Conservation (phyloP, 306 rosid species). For the Boehmeria nivea region DNA sequence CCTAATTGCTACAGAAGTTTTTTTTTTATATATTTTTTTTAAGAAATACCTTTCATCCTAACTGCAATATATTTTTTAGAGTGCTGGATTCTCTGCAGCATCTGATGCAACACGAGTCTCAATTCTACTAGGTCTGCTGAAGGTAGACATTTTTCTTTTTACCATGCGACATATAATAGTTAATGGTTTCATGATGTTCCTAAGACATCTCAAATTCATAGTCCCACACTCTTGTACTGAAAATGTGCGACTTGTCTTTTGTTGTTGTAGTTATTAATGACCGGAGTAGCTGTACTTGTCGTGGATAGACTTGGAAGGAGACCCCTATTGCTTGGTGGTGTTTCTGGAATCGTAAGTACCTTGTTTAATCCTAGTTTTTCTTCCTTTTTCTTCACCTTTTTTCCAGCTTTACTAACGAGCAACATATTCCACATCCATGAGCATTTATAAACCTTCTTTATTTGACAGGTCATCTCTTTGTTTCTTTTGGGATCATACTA, state of each 20-base stretch:
- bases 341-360: conserved; percentile 75
- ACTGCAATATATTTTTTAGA: conserved; percentile 37
- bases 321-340: conserved; percentile 89
- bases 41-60: conserved; percentile 22
- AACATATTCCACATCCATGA: too few species aligned
- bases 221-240: background rate
- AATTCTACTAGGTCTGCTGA: conserved; percentile 73
- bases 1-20: too few species aligned
- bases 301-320: conserved; percentile 94
- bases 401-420: background rate
- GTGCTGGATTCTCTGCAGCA: conserved; percentile 90
- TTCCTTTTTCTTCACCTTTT: too few species aligned
- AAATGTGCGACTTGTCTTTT: conserved; percentile 5
- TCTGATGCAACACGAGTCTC: conserved; percentile 96
- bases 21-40: background rate
- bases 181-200: background rate
- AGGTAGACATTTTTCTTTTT: conserved; percentile 51
- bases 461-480: conserved; percentile 74
- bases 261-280: conserved; percentile 67
- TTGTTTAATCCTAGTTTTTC: too few species aligned
- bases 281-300: conserved; percentile 74
- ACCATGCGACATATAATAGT: background rate
- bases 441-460: too few species aligned
- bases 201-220: background rate
- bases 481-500: conserved; percentile 86